Conservation (phyloP, 208 protist species). For the Porcisia hertigi region DNA sequence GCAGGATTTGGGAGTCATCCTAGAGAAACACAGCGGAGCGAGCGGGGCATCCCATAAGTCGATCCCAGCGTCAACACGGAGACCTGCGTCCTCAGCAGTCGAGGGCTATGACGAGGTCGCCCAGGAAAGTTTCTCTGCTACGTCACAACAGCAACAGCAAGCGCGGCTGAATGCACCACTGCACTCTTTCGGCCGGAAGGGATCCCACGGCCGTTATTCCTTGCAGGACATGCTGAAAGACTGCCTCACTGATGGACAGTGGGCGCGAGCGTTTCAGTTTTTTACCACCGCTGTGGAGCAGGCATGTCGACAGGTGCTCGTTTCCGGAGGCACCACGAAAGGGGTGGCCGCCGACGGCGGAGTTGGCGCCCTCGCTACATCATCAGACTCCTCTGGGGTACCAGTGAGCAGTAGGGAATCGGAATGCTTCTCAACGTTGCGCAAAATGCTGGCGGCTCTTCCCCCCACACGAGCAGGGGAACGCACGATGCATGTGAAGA, state of each 20-base stretch:
- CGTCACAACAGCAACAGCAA: background rate
- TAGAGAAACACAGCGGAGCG: conserved; percentile 1
- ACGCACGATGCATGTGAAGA: conserved; percentile 12
- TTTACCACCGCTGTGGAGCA: conserved; percentile 55
- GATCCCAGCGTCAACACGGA: conserved; percentile 1
- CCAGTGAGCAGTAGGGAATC: background rate
- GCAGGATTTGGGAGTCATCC: conserved; percentile 2
- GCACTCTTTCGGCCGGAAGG: background rate
- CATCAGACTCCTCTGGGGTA: background rate
- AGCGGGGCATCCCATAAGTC: background rate
- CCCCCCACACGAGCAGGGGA: conserved; percentile 16
- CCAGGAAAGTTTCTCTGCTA: background rate
- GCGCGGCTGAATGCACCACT: background rate
- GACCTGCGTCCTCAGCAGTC: background rate
- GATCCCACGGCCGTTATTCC: conserved; percentile 30
- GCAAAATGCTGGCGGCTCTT: conserved; percentile 35
- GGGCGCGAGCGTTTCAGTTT: conserved; percentile 48
- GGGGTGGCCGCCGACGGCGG: background rate
- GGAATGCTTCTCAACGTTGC: conserved; percentile 42
- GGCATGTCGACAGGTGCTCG: conserved; percentile 23
- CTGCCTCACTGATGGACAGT: conserved; percentile 60
- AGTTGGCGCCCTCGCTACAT: no score
- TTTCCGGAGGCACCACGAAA: background rate
- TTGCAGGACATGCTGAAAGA: conserved; percentile 66
- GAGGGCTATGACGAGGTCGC: background rate